Conservation (phyloP, 495 filamentous ascomycete genomes). For the Podospora pseudocomata region DNA sequence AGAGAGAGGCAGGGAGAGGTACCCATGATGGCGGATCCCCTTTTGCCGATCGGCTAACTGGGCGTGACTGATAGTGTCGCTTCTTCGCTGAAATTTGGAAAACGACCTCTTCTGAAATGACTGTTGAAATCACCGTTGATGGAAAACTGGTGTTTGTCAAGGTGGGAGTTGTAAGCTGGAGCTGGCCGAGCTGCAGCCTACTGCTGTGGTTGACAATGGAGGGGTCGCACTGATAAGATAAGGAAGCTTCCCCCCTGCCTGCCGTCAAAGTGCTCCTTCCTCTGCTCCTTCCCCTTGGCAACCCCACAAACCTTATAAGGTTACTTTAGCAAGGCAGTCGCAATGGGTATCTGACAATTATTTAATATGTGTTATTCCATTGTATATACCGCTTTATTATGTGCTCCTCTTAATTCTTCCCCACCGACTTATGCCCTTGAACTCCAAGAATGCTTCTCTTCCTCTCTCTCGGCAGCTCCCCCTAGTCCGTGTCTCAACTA, state of each 20-base stretch:
- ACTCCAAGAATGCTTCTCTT: too few relatives aligned
- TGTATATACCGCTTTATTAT: too few relatives aligned
- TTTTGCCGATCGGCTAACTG: not conserved
- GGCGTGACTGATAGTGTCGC: not conserved
- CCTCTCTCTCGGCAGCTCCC: too few relatives aligned
- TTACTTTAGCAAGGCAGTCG: too few relatives aligned
- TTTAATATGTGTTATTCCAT: too few relatives aligned
- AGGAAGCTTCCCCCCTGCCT: slow-evolving; percentile 18
- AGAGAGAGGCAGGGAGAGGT: not conserved
- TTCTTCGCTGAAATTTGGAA: not conserved
- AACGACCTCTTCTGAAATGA: not conserved
- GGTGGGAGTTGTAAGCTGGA: slow-evolving; percentile 4
- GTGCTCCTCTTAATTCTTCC: too few relatives aligned
- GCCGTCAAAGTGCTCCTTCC: slow-evolving; percentile 23
- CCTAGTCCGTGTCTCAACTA: too few relatives aligned
- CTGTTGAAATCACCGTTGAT: not conserved
- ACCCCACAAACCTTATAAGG: too few relatives aligned
- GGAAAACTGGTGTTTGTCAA: not conserved
- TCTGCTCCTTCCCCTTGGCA: not conserved
- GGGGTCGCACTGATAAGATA: slow-evolving; percentile 30
- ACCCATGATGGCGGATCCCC: slow-evolving; percentile 8
- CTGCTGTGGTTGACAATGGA: not conserved
- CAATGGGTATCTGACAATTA: too few relatives aligned
- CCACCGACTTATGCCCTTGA: too few relatives aligned
- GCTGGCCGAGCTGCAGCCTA: slow-evolving; percentile 13